Evolutionary conservation across 2,329 filamentous ascomycete genomes (phyloP).

Genomic region (Huntiella savannae): DNA sequence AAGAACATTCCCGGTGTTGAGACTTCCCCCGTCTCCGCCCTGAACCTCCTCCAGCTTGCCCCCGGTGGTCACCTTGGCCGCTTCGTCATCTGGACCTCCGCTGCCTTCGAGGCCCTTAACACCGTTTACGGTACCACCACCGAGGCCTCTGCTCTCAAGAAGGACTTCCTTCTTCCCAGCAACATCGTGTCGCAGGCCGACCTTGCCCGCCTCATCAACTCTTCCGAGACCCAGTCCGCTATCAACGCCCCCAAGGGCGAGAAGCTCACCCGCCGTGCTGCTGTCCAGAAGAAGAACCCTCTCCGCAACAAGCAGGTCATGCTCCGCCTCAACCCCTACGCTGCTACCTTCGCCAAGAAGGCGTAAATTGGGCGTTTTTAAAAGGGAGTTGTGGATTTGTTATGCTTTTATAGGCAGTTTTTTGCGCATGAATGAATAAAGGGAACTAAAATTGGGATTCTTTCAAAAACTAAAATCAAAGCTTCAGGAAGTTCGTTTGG

Average conservation of each 20-base stretch:
- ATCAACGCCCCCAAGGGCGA: slow-evolving; percentile 81
- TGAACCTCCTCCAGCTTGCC: slow-evolving; percentile 98
- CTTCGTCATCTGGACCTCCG: slow-evolving; percentile 97
- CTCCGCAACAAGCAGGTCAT: slow-evolving; percentile 97
- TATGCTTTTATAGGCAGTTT: slow-evolving; percentile 10
- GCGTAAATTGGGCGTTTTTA: slow-evolving; percentile 9
- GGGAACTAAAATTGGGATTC: slow-evolving; percentile 11
- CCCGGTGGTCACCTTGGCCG: slow-evolving; percentile 97
- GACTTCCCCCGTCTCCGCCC: slow-evolving; percentile 78
- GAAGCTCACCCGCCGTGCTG: slow-evolving; percentile 70
- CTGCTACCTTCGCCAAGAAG: slow-evolving; percentile 65
- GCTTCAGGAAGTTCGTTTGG: slow-evolving; percentile 4
- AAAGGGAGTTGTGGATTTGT: slow-evolving; percentile 9
- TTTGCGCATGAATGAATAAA: slow-evolving; percentile 11
- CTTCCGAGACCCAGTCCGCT: slow-evolving; percentile 91
- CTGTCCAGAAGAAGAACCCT: slow-evolving; percentile 99
- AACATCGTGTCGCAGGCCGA: slow-evolving; percentile 89
- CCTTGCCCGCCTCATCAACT: slow-evolving; percentile 96
- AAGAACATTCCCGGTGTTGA: slow-evolving; percentile 98
- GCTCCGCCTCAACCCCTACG: slow-evolving; percentile 97
- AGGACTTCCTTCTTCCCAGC: slow-evolving; percentile 92
- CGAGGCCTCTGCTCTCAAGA: slow-evolving; percentile 80
- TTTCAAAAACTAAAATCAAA: slow-evolving; percentile 10
- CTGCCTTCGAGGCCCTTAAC: slow-evolving; percentile 91
- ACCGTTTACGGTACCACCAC: slow-evolving; percentile 92